Evolutionary conservation across 345 rosid genomes (phyloP), one percentile per base, ranked within the genome.

Genomic region (Eucalyptus decipiens): DNA sequence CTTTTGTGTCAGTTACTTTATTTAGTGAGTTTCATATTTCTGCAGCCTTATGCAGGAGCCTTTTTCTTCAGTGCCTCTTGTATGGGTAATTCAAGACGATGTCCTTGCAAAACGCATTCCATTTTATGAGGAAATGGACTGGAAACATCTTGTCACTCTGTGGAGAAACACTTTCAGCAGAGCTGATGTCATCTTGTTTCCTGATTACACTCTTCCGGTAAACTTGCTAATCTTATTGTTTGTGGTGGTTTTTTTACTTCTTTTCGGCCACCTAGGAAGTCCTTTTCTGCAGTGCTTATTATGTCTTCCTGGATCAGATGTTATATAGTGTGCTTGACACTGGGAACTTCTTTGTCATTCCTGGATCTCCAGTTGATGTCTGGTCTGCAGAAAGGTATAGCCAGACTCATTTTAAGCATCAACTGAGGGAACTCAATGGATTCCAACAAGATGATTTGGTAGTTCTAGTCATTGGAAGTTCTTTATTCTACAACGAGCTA

Each of bases 21-120:
- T 88, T 93, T 90, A 93, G 93, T 93, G 94, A 94, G 91, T 92
- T 92, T 88, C 90, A 93, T 94, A 93, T 95, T 87, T 93, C 90
- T 97, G 97, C 99, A 97, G 99, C 97, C 98, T 98, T 90, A 96
- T 94, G 99, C 98, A 95, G 96, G 99, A 96, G 95, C 99, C 99
- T 88, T 97, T 98, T 94, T 94, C 90, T 94, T 95, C 96, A 43
- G 91, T 97, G 91, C 98, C 99, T 81, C 94, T 97, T 91, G 90
- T 98, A 93, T 98, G 99, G 99, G 94, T 96, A 90, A 91, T 98
- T 91, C 99, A 96, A 91, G 99, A 98, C 90, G 98, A 95, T 91
- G 89, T 92, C 72, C 99, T 97, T 90, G 98, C 98, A 89, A 94
- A 92, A 91, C 96, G 94, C 87, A 95, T 96, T 91, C 94, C 96